A percentile compares a stretch with the other conserved stretches of the same genome.
phyloP scores from a whole-genome alignment of 345 rosid genomes.

The Eucalyptus paniculata region DNA sequence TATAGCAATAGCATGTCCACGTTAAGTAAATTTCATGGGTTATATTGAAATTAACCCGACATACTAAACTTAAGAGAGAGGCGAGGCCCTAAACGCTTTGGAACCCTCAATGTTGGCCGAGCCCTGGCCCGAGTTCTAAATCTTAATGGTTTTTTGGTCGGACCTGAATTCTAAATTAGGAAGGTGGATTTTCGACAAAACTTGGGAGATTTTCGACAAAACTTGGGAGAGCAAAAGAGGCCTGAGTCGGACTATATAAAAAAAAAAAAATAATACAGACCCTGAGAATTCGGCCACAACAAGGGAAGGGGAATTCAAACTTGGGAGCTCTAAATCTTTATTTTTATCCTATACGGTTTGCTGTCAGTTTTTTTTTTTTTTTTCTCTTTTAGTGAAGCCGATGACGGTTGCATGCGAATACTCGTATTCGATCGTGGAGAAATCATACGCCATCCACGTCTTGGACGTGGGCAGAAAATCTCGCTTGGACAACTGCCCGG shows the following conservation, averaged over 20 bases:
- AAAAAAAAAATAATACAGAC: too few species aligned
- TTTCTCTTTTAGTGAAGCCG: fast-evolving
- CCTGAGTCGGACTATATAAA: too few species aligned
- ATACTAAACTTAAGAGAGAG: not conserved
- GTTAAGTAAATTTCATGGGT: not conserved
- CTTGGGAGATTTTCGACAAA: not conserved
- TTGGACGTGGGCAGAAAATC: too few species aligned
- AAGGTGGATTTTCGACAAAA: not conserved
- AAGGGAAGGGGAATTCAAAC: not conserved
- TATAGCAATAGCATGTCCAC: not conserved
- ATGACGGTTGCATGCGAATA: too few species aligned
- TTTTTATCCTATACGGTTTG: too few species aligned
- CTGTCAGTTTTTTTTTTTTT: too few species aligned
- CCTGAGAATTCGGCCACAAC: not conserved
- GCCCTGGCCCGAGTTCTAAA: not conserved
- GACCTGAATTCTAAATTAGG: not conserved
- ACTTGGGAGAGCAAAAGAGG: not conserved
- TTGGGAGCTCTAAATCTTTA: too few species aligned
- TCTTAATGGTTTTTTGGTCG: not conserved
- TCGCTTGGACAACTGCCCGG: too few species aligned
- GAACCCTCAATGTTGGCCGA: not conserved
- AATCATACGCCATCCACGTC: too few species aligned
- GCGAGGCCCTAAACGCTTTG: not conserved
- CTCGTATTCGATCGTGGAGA: too few species aligned
- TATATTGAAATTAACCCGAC: not conserved